Percentiles rank a stretch among this genome's conserved stretches.
Evolutionary conservation across 1,284 basidiomycete species (phyloP).

Genomic region (Termitomyces sp.): DNA sequence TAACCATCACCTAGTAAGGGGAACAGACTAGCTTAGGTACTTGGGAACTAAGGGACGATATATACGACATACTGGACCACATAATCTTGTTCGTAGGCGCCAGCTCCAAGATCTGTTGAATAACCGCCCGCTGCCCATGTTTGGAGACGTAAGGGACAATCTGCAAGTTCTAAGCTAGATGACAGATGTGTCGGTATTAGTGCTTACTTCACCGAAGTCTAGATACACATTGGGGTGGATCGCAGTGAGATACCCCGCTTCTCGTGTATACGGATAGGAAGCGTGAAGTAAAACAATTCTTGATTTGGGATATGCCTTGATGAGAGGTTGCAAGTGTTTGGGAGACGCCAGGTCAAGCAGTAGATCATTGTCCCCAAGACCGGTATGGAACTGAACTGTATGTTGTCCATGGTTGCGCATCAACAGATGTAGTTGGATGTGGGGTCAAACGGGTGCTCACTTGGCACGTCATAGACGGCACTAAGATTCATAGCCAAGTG

Average conservation of each 20-base stretch:
- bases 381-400: constrained; percentile 77
- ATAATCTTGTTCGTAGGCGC: constrained; percentile 71
- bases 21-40: background rate
- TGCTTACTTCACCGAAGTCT: constrained; percentile 63
- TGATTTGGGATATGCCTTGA: constrained; percentile 56
- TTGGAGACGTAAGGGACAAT: constrained; percentile 65
- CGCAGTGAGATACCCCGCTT: constrained; percentile 68
- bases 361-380: constrained; percentile 71
- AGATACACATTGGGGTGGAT: constrained; percentile 70
- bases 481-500: constrained; percentile 48
- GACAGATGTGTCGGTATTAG: background rate
- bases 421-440: constrained; percentile 1
- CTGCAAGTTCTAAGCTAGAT: constrained; percentile 19
- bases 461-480: constrained; percentile 49
- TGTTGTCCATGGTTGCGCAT: background rate
- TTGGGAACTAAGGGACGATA: constrained; percentile 20
- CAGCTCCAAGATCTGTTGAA: constrained; percentile 64
- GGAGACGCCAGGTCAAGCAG: constrained; percentile 56
- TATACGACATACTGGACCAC: constrained; percentile 65
- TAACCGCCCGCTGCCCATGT: constrained; percentile 53
- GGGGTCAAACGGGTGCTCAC: constrained; percentile 31
- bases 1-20: constrained; percentile 60
- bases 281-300: constrained; percentile 67
- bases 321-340: constrained; percentile 60
- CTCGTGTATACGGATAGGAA: constrained; percentile 68